Evolutionary conservation across 108 stramenopile genomes (phyloP), one percentile per base, ranked within the genome.

Genomic region (Nitzschia palea): DNA sequence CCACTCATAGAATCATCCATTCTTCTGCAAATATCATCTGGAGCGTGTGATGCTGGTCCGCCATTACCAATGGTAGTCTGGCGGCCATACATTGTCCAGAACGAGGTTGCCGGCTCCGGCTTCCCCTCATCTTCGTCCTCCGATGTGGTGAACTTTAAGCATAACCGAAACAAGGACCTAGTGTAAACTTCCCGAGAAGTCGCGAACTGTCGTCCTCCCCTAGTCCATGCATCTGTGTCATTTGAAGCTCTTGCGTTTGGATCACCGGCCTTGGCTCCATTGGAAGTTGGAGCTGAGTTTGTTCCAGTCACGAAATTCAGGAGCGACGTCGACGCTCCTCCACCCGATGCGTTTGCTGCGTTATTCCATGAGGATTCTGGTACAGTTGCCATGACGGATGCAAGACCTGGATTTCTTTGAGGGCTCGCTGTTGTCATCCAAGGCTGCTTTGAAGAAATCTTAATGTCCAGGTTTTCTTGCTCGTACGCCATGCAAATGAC

Each of bases 41-140:
- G 88, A 23, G 75, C 65, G 25, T 68, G 68, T 9, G 93, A 88
- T 22, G 79, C 74, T 1, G 88, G 85, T 3, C 80, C 89, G 25
- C 87, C 93, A 59, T 94, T 94, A 34, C 93, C 93, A 48, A 94
- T 94, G 12, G 89, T 87, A n/a, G 89, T 89, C 17, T 72, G 77
- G 60, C 82, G 76, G 27, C 93, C 89, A 51, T 81, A 89, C n/a
- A 88, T 57, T 0, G 93, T 91, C 93, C 93, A 94, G 48, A 85
- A 94, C 26, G 93, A 88, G 53, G 93, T 94, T 26, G 86, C 89
- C 4, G 93, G 89, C 75, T 94, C 93, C n/a, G 86, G 88, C 67
- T 94, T 94, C 23, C 93, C 93, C 70, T 94, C 93, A 51, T 94
- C 93, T 52, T 94, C 93, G 47, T 94, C 93, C 67, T 94, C 93